Evolutionary conservation across 495 filamentous ascomycete genomes (phyloP).

Genomic region (Lasiosphaeris hirsuta): DNA sequence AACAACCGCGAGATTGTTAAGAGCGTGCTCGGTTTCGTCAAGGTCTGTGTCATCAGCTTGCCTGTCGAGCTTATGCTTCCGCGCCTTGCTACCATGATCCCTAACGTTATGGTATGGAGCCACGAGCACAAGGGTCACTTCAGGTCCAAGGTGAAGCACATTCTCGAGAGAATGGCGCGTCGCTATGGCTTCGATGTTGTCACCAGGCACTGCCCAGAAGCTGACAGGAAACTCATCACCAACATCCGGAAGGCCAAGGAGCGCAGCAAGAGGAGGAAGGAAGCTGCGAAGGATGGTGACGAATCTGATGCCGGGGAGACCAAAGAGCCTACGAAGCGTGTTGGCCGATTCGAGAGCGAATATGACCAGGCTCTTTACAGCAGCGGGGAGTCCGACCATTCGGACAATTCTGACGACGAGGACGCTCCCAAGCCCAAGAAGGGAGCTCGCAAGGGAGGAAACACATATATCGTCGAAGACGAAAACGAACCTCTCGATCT

Average conservation of each 20-base stretch:
- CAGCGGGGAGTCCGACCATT: constrained; percentile 57
- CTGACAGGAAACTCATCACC: constrained; percentile 80
- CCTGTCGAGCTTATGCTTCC: constrained; percentile 71
- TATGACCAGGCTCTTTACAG: constrained; percentile 95
- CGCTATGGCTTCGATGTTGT: constrained; percentile 80
- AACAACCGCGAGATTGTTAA: constrained; percentile 96
- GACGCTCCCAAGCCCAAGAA: constrained; percentile 49
- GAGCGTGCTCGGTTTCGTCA: constrained; percentile 89
- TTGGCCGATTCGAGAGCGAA: constrained; percentile 74
- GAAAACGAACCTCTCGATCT: constrained; percentile 93
- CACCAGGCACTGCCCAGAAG: constrained; percentile 73
- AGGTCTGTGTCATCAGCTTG: constrained; percentile 86
- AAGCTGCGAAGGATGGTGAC: constrained; percentile 52
- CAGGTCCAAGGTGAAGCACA: constrained; percentile 94
- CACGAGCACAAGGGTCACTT: constrained; percentile 97
- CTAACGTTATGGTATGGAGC: constrained; percentile 91
- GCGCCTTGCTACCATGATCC: constrained; percentile 68
- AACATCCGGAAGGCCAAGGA: constrained; percentile 95
- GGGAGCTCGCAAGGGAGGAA: constrained; percentile 51
- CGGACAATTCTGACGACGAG: constrained; percentile 62
- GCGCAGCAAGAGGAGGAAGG: constrained; percentile 79
- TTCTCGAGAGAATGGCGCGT: constrained; percentile 87
- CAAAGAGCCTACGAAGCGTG: constrained; percentile 46
- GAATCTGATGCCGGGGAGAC: constrained; percentile 47
- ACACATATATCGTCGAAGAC: constrained; percentile 86